A percentile compares a stretch with the other conserved stretches of the same genome.
Evolutionary conservation across 352 stramenopile species (phyloP).

Genomic region (Phytophthora palmivora): DNA sequence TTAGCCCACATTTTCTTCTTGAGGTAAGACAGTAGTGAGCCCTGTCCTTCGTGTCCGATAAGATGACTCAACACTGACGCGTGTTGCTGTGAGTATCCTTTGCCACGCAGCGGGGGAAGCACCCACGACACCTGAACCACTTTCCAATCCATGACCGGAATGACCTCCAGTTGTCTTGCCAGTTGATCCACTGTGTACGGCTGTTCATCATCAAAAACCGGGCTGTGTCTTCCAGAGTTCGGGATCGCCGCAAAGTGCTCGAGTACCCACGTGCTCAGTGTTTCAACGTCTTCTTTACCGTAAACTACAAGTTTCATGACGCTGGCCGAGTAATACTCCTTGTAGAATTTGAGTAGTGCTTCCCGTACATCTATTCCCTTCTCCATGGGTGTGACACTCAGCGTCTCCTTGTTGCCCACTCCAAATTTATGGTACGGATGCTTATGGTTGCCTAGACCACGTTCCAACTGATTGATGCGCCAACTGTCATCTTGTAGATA

Average conservation of each 20-base stretch:
- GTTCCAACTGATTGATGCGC: conserved; percentile 79
- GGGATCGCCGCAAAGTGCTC: conserved; percentile 80
- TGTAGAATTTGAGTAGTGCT: conserved; percentile 84
- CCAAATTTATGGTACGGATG: conserved; percentile 90
- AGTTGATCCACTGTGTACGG: conserved; percentile 51
- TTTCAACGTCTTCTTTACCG: conserved; percentile 83
- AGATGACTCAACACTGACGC: conserved; percentile 88
- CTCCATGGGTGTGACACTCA: conserved; percentile 41
- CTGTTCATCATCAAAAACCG: conserved; percentile 46
- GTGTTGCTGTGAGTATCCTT: conserved; percentile 51
- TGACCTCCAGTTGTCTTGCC: conserved; percentile 50
- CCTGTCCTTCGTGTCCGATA: conserved; percentile 93
- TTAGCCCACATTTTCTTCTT: conserved; percentile 81
- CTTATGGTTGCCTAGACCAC: conserved; percentile 56
- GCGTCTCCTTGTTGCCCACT: conserved; percentile 84
- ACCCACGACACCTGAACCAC: conserved; percentile 74
- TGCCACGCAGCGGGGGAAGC: conserved; percentile 44
- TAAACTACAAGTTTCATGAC: conserved; percentile 91
- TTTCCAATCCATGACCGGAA: conserved; percentile 67
- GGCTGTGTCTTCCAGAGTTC: conserved; percentile 56
- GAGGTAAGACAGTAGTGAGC: conserved; percentile 92
- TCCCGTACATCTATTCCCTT: conserved; percentile 65
- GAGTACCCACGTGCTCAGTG: conserved; percentile 76
- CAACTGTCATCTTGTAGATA: conserved; percentile 93
- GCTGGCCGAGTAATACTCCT: conserved; percentile 85